phyloP scores from a whole-genome alignment of 2,329 filamentous ascomycete species.

The Talaromyces verruculosus region DNA sequence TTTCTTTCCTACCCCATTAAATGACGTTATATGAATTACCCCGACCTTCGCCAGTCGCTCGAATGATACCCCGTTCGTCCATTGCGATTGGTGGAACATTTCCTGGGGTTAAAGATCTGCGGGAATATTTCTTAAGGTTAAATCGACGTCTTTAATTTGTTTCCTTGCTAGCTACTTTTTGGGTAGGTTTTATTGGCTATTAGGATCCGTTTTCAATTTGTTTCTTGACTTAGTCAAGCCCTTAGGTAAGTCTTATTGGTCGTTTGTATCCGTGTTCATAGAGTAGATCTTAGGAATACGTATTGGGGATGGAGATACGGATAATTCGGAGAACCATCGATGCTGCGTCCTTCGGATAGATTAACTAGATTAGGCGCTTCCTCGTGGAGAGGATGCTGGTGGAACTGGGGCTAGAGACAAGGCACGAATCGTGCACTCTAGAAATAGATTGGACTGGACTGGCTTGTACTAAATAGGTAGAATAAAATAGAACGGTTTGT shows the following conservation, averaged over 20 bases:
- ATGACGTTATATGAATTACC: conserved; percentile 2
- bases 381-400: background rate
- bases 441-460: background rate
- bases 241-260: background rate
- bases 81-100: conserved; percentile 21
- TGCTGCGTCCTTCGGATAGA: background rate
- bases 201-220: background rate
- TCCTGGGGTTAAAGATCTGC: background rate
- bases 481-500: background rate
- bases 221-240: background rate
- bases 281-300: background rate
- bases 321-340: background rate
- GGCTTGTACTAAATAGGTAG: background rate
- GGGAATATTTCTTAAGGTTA: background rate
- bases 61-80: background rate
- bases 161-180: background rate
- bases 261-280: background rate
- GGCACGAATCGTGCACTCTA: background rate
- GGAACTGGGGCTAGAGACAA: background rate
- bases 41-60: background rate
- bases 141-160: background rate
- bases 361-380: background rate
- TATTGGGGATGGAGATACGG: background rate
- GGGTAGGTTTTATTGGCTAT: background rate
- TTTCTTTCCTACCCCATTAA: background rate